Base-by-base conservation (phyloP, 495 filamentous ascomycete genomes). In the Penicillium coprophilum region DNA sequence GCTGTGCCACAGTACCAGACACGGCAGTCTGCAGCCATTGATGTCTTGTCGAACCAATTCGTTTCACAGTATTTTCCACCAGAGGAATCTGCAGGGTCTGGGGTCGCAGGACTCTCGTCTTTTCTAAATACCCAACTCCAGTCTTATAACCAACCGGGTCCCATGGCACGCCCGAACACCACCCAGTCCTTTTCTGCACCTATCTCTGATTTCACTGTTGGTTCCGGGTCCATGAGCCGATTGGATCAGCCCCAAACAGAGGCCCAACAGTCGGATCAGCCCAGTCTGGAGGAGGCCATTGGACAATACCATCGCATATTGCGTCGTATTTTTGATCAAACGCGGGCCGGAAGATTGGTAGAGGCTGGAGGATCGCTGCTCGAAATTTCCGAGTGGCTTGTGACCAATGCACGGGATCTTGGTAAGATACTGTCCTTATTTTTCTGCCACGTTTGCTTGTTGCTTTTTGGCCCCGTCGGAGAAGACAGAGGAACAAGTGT, bases 311-410 rank as follows among this genome's bases (percentile, higher is more conserved):
- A 92, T 61, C 79, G 76, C 44, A 83, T 83, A 6, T 70, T 97
- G 46, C 84, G 84, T 66, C 81, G 79, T 43, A 88, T 89, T 19
- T 94, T 95, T 64, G 84, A 88, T 60, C 81, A 88, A 58, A 87
- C 87, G 50, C 85, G 83, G 53, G 82, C 82, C 58, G 88, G 90
- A n/a, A 72, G 81, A 56, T 80, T 98, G 63, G 77, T 81, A 36
- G 82, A 90, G 52, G 90, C 91, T 31, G 87, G 86, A 59, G 77
- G 78, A 58, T 87, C 85, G 15, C 77, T 98, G 27, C 71, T 95
- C 46, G 79, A 85, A 54, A 82, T 96, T 60, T 95, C 92, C 21
- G 83, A 89, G 55, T 97, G 91, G 89, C 75, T 98, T 43, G 72
- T 96, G 58, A 81, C 85, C 41, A 87, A 92, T 71, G 90, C 89